A percentile compares a stretch with the other conserved stretches of the same genome.
These are phyloP conservation scores for Pseudocercospora vitis DNA, from an alignment of 2,329 filamentous ascomycete species.

Conservation along the genomic window DNA sequence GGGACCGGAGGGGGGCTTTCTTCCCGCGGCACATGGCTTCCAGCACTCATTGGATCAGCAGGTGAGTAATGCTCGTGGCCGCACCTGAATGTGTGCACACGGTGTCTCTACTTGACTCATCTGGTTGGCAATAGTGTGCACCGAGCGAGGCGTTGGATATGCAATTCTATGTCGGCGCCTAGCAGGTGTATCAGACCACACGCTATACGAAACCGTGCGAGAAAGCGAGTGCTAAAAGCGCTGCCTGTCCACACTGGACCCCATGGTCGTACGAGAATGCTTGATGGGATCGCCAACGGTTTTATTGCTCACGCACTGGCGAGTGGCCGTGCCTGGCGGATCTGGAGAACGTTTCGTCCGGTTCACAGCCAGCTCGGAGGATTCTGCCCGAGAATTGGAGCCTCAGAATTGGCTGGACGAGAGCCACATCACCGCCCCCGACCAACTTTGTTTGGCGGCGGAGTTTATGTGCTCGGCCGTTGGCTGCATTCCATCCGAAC, in stretches of 20 bases:
- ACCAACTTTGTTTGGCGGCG: not conserved
- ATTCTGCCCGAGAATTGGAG: not conserved
- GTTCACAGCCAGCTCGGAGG: not conserved
- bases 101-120: not conserved
- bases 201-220: constrained; percentile 1
- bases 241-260: no score
- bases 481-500: not conserved
- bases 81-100: no score
- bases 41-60: no score
- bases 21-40: not conserved
- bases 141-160: not conserved
- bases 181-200: not conserved
- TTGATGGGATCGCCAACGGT: not conserved
- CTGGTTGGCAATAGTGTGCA: constrained; percentile 5
- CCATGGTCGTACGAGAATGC: not conserved
- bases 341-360: constrained; percentile 4
- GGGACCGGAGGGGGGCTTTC: not conserved
- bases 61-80: constrained; percentile 5
- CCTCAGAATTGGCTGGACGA: not conserved
- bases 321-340: constrained; percentile 3
- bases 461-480: constrained; percentile 5
- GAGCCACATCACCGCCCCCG: not conserved
- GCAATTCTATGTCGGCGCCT: constrained; percentile 6
- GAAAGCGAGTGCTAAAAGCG: no score
- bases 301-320: no score